Percentiles rank a stretch among this genome's conserved stretches.
These are phyloP conservation scores for Chlamydomonas applanata DNA, from an alignment of 139 green algal genomes.

Conservation along the genomic window DNA sequence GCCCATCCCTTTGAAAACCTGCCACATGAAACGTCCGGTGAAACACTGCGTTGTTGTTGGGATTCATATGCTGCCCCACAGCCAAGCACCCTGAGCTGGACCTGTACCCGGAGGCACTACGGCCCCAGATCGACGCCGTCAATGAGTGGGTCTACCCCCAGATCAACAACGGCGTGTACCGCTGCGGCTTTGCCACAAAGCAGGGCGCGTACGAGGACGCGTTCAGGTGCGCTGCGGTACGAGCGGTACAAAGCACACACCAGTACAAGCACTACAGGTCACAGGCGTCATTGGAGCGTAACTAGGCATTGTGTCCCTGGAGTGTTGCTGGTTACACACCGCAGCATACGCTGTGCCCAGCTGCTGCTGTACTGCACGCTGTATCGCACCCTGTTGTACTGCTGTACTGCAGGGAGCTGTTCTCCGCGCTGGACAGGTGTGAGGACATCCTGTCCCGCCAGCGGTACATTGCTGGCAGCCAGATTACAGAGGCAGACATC, in stretches of 20 bases:
- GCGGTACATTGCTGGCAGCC: conserved; percentile 80
- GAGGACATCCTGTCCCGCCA: conserved; percentile 80
- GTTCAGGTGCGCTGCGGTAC: conserved; percentile 49
- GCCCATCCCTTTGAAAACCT: no score
- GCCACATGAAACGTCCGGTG: no score
- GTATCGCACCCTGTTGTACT: no score
- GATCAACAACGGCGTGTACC: conserved; percentile 98
- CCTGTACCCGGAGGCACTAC: conserved; percentile 76
- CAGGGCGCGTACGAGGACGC: conserved; percentile 87
- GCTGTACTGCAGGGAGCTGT: conserved; percentile 59
- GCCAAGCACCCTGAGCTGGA: conserved; percentile 49
- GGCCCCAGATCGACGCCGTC: conserved; percentile 70
- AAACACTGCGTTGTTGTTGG: no score
- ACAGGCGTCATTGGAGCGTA: no score
- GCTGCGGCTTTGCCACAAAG: conserved; percentile 86
- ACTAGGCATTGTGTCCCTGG: no score
- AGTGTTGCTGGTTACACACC: no score
- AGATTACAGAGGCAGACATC: conserved; percentile 94
- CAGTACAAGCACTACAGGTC: no score
- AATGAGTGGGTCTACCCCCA: conserved; percentile 84
- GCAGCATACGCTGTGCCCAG: no score
- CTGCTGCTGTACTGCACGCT: no score
- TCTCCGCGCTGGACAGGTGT: conserved; percentile 71
- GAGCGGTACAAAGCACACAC: no score
- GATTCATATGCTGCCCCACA: not conserved